Conservation (phyloP, 805 yeast genomes). For the Debaryomyces prosopidis region DNA sequence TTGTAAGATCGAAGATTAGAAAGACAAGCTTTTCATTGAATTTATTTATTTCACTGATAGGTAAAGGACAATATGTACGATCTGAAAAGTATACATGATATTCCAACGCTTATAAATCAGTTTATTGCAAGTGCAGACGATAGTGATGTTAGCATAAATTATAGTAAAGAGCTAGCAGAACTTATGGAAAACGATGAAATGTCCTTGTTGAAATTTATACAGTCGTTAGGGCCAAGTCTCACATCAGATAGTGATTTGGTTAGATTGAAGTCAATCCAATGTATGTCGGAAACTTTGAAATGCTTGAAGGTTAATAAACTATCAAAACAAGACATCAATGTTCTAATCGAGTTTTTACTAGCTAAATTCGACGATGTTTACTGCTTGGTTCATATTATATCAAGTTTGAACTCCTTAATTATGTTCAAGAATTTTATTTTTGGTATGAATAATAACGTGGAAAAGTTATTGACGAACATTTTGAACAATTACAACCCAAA, state of each 20-base stretch:
- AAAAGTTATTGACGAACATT: constrained; percentile 37
- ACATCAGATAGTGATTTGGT: constrained; percentile 57
- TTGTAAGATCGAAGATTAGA: not conserved
- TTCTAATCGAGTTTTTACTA: constrained; percentile 55
- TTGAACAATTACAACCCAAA: constrained; percentile 51
- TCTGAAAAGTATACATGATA: constrained; percentile 13
- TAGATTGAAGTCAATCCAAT: constrained; percentile 47
- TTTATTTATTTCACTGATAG: no score
- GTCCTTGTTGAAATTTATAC: constrained; percentile 54
- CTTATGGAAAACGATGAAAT: constrained; percentile 21
- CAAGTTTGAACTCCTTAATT: constrained; percentile 54
- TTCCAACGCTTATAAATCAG: constrained; percentile 35
- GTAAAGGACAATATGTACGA: not conserved
- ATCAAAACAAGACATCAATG: constrained; percentile 48
- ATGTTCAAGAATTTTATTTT: constrained; percentile 50
- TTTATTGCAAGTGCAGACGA: constrained; percentile 32
- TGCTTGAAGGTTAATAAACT: constrained; percentile 23
- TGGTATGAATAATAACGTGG: constrained; percentile 26
- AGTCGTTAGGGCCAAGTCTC: constrained; percentile 58
- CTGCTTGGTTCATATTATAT: constrained; percentile 51
- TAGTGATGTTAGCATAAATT: constrained; percentile 10
- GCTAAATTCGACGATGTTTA: constrained; percentile 68
- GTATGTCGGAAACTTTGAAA: constrained; percentile 39
- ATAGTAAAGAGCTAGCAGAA: constrained; percentile 22
- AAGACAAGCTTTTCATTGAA: not conserved